Evolutionary conservation across 2,329 filamentous ascomycete genomes (phyloP).

Genomic region (Neonectria hederae): DNA sequence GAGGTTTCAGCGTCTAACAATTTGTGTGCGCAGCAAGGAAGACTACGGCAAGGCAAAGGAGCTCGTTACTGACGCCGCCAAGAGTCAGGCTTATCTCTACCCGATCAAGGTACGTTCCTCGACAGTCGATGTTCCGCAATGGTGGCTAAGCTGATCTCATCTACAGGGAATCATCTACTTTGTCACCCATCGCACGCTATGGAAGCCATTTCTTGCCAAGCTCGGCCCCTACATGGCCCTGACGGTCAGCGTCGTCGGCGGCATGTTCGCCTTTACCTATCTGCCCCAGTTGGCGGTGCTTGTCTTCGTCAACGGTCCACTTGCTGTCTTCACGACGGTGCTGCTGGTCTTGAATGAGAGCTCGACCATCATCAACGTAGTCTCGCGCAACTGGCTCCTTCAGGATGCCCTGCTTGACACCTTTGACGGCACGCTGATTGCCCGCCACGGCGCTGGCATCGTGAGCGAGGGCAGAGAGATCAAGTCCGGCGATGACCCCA

Average conservation of each 20-base stretch:
- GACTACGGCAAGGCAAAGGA: slow-evolving; percentile 74
- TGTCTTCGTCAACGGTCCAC: slow-evolving; percentile 83
- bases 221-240: slow-evolving; percentile 72
- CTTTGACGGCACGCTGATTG: slow-evolving; percentile 78
- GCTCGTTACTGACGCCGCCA: slow-evolving; percentile 74
- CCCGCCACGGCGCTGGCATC: slow-evolving; percentile 63
- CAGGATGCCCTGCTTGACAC: slow-evolving; percentile 87
- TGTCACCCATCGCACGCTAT: slow-evolving; percentile 62
- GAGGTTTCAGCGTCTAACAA: slow-evolving; percentile 13
- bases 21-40: slow-evolving; percentile 60
- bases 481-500: slow-evolving; percentile 67
- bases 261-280: slow-evolving; percentile 92
- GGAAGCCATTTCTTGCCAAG: slow-evolving; percentile 66
- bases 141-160: slow-evolving; percentile 24
- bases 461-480: slow-evolving; percentile 81
- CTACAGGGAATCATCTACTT: slow-evolving; percentile 69
- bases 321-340: slow-evolving; percentile 78
- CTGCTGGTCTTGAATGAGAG: slow-evolving; percentile 73
- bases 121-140: neutral
- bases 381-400: slow-evolving; percentile 77
- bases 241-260: slow-evolving; percentile 74
- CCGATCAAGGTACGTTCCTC: slow-evolving; percentile 70
- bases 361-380: slow-evolving; percentile 64
- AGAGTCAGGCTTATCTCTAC: slow-evolving; percentile 84
- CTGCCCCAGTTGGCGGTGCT: slow-evolving; percentile 84